Evolutionary conservation across 345 rosid species (phyloP).

Genomic region (Eutrema yunnanense): DNA sequence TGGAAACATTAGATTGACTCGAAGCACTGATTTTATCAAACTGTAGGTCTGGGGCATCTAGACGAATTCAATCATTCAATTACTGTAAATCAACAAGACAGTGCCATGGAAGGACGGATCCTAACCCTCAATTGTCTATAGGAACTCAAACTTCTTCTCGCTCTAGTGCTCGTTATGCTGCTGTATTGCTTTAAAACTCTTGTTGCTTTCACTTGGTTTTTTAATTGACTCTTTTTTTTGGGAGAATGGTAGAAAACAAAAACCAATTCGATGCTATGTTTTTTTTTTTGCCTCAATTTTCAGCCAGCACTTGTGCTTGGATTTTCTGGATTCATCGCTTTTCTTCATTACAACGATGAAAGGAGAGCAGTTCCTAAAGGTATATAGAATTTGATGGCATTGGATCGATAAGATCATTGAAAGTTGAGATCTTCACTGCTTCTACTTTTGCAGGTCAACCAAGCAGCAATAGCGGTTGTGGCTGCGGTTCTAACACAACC

Average conservation of each 20-base stretch:
- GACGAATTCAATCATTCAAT: conserved; percentile 43
- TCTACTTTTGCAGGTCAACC: conserved; percentile 12
- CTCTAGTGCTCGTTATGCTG: conserved; percentile 34
- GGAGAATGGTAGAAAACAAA: neutral
- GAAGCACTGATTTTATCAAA: neutral
- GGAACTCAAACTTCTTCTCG: conserved; percentile 39
- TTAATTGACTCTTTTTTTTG: neutral
- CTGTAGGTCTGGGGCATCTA: conserved; percentile 41
- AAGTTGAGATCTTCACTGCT: neutral
- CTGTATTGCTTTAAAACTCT: conserved; percentile 38
- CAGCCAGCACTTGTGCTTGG: conserved; percentile 66
- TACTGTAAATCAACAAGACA: conserved; percentile 44
- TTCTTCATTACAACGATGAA: conserved; percentile 75
- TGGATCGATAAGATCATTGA: neutral
- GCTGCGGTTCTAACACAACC: conserved; percentile 21
- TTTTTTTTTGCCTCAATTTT: conserved; percentile 3
- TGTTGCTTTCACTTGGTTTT: neutral
- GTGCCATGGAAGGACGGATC: conserved; percentile 14
- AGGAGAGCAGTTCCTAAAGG: conserved; percentile 65
- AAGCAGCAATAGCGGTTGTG: conserved; percentile 40
- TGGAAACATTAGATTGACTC: neutral
- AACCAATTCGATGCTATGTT: neutral
- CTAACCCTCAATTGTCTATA: conserved; percentile 16
- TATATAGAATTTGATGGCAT: conserved; percentile 14
- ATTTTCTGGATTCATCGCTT: conserved; percentile 48